Evolutionary conservation across 306 rosid genomes (phyloP), one percentile per base, ranked within the genome.

Genomic region (Amphicarpaea edgeworthii): DNA sequence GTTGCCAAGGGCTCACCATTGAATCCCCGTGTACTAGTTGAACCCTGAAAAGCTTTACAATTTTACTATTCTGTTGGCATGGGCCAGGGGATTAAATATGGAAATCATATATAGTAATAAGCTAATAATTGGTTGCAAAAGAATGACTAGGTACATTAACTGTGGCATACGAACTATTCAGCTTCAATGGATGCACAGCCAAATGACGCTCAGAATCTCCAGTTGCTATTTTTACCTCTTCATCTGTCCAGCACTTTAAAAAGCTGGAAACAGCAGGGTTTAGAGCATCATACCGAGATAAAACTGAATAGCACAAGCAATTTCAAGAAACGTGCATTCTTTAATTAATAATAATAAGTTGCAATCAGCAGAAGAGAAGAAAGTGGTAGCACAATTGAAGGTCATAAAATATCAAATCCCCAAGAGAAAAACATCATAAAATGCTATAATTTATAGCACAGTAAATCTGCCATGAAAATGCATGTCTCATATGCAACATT

Each of bases 1-100:
- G 98, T 93, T 60, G 97, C 97, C 66, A 87, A 19, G 62, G 96
- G 97, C 77, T 93, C 98, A 34, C 89, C 93, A 55, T 84, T 83
- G 76, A 79, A 66, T 65, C 90, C 93, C 23, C 96, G 87, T 19
- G 97, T 87, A 74, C 73, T 75, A 34, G 82, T 37, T 51, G 91
- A 84, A 75, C 93, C 89, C 98, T 93, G 88, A 42, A 75, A 81
- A 54, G 38, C 66, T 38, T 59, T 63, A 72, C 54, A 26, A 41
- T 70, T 55, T 61, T 54, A 66, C 38, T 32, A 21, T 64, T 70
- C 55, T 12, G 62, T 12, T 53, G 69, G 42, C 66, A 61, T 23
- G 75, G 46, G 8, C 30, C 21, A 8, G 49, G 38, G 32, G 38
- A 72, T 23, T 53, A 45, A 71, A 32, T 43, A 40, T 21, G 17